A percentile compares a stretch with the other conserved stretches of the same genome.
Conservation (phyloP, 2,329 filamentous ascomycete species). For the Lachnum nothofagi region DNA sequence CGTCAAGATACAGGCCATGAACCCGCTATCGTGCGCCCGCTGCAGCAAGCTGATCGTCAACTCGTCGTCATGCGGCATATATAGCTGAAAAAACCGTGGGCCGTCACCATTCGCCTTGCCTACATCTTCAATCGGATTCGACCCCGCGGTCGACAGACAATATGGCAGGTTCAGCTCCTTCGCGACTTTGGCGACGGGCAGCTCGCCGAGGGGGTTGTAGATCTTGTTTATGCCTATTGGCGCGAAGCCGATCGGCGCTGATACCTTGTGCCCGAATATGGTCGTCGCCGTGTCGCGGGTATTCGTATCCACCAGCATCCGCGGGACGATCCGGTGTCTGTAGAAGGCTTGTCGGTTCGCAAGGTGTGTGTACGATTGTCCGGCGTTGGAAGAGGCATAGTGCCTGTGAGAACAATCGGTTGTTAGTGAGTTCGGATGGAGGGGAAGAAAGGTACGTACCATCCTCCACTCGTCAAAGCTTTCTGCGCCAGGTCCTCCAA, state of each 20-base stretch:
- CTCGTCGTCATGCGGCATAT: conserved; percentile 59
- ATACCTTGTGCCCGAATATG: conserved; percentile 56
- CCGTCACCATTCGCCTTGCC: conserved; percentile 48
- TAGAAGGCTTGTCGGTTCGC: conserved; percentile 61
- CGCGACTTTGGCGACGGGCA: conserved; percentile 55
- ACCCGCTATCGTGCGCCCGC: conserved; percentile 51
- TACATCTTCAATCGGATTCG: conserved; percentile 50
- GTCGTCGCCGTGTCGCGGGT: conserved; percentile 50
- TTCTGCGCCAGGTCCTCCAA: conserved; percentile 54
- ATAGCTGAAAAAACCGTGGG: conserved; percentile 58
- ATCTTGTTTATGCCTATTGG: conserved; percentile 63
- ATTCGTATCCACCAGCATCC: conserved; percentile 57
- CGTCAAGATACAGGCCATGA: conserved; percentile 54
- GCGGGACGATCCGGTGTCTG: conserved; percentile 57
- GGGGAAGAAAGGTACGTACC: conserved; percentile 32
- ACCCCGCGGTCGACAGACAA: conserved; percentile 53
- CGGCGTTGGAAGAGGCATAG: conserved; percentile 54
- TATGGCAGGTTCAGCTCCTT: conserved; percentile 56
- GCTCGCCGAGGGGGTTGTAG: conserved; percentile 54
- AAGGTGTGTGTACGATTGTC: conserved; percentile 46
- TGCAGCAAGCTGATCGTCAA: conserved; percentile 51
- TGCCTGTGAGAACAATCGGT: conserved; percentile 34
- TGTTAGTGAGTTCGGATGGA: no score
- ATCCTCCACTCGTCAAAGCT: conserved; percentile 52
- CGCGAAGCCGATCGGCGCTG: conserved; percentile 59